Evolutionary conservation across 768 basidiomycete genomes (phyloP), one percentile per base, ranked within the genome.

Genomic region (Collybiopsis luxurians): DNA sequence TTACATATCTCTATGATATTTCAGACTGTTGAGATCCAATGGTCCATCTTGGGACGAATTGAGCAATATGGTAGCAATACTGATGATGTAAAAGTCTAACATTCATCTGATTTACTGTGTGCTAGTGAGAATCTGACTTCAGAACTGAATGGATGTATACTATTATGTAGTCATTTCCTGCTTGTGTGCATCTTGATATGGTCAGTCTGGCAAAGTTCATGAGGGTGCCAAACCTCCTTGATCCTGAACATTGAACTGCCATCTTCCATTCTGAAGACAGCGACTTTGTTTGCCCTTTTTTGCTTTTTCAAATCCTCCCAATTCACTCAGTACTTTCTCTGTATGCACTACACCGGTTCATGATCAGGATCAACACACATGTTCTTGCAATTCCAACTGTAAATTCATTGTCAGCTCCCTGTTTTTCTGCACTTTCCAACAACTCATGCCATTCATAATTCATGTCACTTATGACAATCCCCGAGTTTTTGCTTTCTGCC

Each of bases 401-500:
- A n/a, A n/a, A 34, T 13, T 34, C 31, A 13, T 34, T 34, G 5
- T 13, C 31, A 34, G 13, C 31, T 34, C 31, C 4, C 13, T 38
- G 11, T 49, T 49, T 19, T 9, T 5, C 47, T 12, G 13, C 19
- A 24, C 12, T 36, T 6, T 36, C n/a, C n/a, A n/a, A n/a, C 49
- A 34, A 34, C 31, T 34, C 31, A 34, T 34, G 31, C 31, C 31
- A 13, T n/a, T n/a, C n/a, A n/a, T 24, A 9, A 5, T 28, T 49
- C 47, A 9, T 46, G 10, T n/a, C n/a, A 34, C 31, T 13, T 13
- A 34, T 6, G 7, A 26, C 13, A 5, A 15, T 10, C 46, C 53
- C 71, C 61, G 71, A 59, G 71, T 68, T 57, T 69, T 72, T 65
- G n/a, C 31, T 13, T 34, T 34, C 13, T n/a, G n/a, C n/a, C n/a